Evolutionary conservation across 2,329 filamentous ascomycete species (phyloP).

Genomic region (Clarireedia sp.): DNA sequence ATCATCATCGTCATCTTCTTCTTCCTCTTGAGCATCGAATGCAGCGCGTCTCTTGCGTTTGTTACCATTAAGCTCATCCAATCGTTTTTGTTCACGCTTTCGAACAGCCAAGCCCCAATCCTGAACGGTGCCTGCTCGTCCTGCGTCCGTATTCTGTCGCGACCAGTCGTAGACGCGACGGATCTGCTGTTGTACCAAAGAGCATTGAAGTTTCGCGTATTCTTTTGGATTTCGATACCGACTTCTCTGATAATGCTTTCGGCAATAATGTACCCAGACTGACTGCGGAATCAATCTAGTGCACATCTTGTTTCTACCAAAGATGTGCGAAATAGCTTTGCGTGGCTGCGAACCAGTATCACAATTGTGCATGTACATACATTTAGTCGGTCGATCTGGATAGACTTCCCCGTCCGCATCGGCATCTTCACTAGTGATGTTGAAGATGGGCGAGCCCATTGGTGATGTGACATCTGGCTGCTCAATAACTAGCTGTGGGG

Average conservation of each 20-base stretch:
- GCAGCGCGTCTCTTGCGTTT: constrained; percentile 24
- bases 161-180: constrained; percentile 56
- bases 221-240: constrained; percentile 59
- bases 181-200: constrained; percentile 56
- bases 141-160: constrained; percentile 36
- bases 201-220: constrained; percentile 54
- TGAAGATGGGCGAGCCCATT: neutral
- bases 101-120: constrained; percentile 56
- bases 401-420: neutral
- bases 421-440: neutral
- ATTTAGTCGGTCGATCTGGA: constrained; percentile 26
- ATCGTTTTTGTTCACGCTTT: constrained; percentile 55
- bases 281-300: constrained; percentile 61
- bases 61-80: constrained; percentile 33
- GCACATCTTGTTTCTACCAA: constrained; percentile 73
- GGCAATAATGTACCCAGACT: constrained; percentile 70
- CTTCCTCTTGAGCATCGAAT: constrained; percentile 19
- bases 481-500: constrained; percentile 25
- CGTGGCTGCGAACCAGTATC: constrained; percentile 54
- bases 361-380: constrained; percentile 50
- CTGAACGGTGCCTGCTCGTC: constrained; percentile 39
- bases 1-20: constrained; percentile 22
- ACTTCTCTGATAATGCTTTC: constrained; percentile 74
- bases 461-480: constrained; percentile 18
- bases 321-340: constrained; percentile 74